A percentile compares a stretch with the other conserved stretches of the same genome.
These are phyloP conservation scores for Penicillium sp. DNA, from an alignment of 2,329 filamentous ascomycete species.

Conservation along the genomic window DNA sequence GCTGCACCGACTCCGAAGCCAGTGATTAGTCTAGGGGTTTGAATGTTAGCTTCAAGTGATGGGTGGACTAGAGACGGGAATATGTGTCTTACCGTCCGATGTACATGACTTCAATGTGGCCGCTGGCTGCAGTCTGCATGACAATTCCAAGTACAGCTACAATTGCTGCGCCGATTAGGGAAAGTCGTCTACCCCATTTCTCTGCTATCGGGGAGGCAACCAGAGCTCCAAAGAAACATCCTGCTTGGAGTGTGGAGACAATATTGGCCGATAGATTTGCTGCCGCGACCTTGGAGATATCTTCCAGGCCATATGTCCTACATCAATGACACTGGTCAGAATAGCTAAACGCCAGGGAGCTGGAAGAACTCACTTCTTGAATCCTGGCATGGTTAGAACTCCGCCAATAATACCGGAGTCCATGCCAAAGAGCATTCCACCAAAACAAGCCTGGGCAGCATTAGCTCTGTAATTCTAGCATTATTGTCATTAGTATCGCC, in stretches of 20 bases:
- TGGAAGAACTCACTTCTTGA: constrained; percentile 50
- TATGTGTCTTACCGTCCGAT: constrained; percentile 57
- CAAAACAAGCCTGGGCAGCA: constrained; percentile 58
- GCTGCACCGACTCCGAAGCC: constrained; percentile 53
- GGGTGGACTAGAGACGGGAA: not conserved
- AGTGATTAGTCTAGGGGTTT: constrained; percentile 46
- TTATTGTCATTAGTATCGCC: not conserved
- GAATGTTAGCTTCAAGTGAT: not conserved
- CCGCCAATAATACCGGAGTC: constrained; percentile 69
- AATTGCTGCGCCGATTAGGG: constrained; percentile 57
- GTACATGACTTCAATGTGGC: constrained; percentile 63
- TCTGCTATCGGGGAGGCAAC: constrained; percentile 44
- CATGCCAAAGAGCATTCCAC: constrained; percentile 67
- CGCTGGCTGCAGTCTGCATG: constrained; percentile 63
- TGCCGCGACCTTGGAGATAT: constrained; percentile 41
- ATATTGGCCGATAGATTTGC: constrained; percentile 65
- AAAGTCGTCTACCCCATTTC: constrained; percentile 54
- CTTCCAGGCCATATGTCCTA: constrained; percentile 55
- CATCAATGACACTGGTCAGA: constrained; percentile 13
- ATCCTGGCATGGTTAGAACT: constrained; percentile 61
- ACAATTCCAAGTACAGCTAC: constrained; percentile 62
- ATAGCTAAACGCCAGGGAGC: not conserved
- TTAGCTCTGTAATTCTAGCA: constrained; percentile 3
- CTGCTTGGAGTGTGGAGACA: constrained; percentile 69
- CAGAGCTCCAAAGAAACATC: constrained; percentile 65